These are phyloP conservation scores for Psilocybe cubensis DNA, from an alignment of 768 basidiomycete species.

Conservation along the genomic window DNA sequence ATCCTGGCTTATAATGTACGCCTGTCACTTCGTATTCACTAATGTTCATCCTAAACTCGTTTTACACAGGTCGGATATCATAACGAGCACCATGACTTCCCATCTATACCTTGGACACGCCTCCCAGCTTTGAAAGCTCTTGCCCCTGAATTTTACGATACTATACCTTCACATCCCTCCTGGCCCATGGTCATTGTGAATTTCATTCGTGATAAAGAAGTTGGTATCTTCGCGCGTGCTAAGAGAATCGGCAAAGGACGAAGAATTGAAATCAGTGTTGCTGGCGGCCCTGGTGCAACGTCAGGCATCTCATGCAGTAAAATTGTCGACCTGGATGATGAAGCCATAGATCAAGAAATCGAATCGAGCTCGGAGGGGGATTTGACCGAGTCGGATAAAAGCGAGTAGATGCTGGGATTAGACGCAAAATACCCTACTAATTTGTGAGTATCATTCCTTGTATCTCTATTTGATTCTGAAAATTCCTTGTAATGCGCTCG, in stretches of 20 bases:
- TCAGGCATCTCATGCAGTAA: conserved; percentile 1
- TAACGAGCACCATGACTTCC: conserved; percentile 99
- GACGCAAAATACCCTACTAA: too few species aligned
- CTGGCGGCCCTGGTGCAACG: background rate
- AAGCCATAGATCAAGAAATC: background rate
- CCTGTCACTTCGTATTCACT: conserved; percentile 11
- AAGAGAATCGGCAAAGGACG: conserved; percentile 64
- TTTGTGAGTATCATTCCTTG: background rate
- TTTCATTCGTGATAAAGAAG: conserved; percentile 89
- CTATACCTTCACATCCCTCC: conserved; percentile 81
- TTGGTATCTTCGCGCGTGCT: conserved; percentile 87
- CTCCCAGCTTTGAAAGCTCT: conserved; percentile 80
- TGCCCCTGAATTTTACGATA: conserved; percentile 92
- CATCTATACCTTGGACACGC: conserved; percentile 93
- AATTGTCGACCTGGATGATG: background rate
- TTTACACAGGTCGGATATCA: conserved; percentile 87
- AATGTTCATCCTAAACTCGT: conserved; percentile 3
- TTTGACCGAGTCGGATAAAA: conserved; percentile 26
- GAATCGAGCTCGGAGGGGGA: background rate
- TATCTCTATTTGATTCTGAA: too few species aligned
- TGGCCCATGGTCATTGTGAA: conserved; percentile 96
- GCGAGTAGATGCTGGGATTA: conserved; percentile 16
- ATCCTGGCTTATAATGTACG: conserved; percentile 90
- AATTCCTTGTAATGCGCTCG: too few species aligned
- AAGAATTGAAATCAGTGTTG: background rate